Evolutionary conservation across 2,329 filamentous ascomycete species (phyloP), one percentile per base, ranked within the genome.

Genomic region (Aureobasidium sp.): DNA sequence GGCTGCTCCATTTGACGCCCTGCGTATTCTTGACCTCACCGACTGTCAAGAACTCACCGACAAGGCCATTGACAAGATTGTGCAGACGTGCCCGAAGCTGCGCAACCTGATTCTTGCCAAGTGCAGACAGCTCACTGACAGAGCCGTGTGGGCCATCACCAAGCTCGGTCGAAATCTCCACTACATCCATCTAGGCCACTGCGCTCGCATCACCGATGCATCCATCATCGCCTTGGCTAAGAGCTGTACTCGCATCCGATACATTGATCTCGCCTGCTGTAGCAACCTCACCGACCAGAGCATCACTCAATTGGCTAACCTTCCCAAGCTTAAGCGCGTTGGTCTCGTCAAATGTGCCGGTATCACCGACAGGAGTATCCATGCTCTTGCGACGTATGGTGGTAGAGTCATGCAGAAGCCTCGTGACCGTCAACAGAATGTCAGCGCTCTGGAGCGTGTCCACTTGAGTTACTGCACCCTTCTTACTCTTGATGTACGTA

Each of bases 211-310:
- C 69, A 96, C 93, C 0, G 94, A 99, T 69, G 81, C 85, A 37
- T 92, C 90, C 1, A 90, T 99, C 19, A 88, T 89, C 67, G 86
- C 85, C 60, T 80, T 99, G 33, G 90, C 96, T 40, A 86, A 87
- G 66, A 80, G 79, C 57, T 99, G 94, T 78, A 97, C 93, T 69
- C 85, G 94, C 25, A 97, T 99, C 66, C 84, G 94, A 60, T 99
- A 99, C 72, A 99, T 99, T 65, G 94, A 99, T 71, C 78, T 99
- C 45, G 94, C 94, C n/a, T 97, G 94, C 76, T 99, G 94, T 74
- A 84, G 83, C 15, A 86, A 90, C 67, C 78, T 99, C 63, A 97
- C 94, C 0, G 94, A 99, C 67, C 80, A 82, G 11, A 96, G 92
- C 23, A 88, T 99, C 17, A 87, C 83, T 64, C 87, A 90, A 64